These are phyloP conservation scores for Solanum arcanum DNA, from an alignment of 257 asterid species.

Conservation along the genomic window DNA sequence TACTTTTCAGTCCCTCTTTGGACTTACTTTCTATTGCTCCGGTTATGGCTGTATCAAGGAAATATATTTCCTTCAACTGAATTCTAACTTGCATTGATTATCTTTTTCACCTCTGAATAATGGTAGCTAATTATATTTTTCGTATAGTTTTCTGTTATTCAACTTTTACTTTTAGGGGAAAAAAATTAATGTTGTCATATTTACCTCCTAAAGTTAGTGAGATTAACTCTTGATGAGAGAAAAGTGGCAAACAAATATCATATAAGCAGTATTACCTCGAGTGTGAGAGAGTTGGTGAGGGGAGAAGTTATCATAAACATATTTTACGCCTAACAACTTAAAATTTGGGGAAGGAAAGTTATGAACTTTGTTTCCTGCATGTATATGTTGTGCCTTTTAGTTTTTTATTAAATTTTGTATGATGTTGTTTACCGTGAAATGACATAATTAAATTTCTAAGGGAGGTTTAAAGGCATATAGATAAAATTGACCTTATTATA, in stretches of 20 bases:
- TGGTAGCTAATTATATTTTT: too few relatives aligned
- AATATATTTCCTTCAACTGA: not conserved
- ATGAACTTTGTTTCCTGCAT: not conserved
- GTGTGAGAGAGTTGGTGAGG: not conserved
- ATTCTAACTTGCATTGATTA: not conserved
- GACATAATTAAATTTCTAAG: too few relatives aligned
- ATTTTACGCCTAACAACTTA: not conserved
- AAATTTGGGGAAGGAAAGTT: not conserved
- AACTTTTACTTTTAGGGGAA: not conserved
- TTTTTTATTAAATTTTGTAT: not conserved
- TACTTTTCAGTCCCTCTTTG: slow-evolving; percentile 52
- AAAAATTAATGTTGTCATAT: not conserved
- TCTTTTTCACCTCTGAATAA: not conserved
- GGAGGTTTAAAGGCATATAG: not conserved
- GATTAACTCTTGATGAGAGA: not conserved
- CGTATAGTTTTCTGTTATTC: not conserved
- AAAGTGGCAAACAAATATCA: not conserved
- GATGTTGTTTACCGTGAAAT: not conserved
- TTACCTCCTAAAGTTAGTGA: not conserved
- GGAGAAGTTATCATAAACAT: not conserved
- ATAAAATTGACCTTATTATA: too few relatives aligned
- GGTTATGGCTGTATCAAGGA: slow-evolving; percentile 87
- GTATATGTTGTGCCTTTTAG: not conserved
- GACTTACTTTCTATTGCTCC: slow-evolving; percentile 52
- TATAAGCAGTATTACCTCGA: not conserved